Evolutionary conservation across 129 eudicot genomes (phyloP).

Genomic region (Sambucus nigra): DNA sequence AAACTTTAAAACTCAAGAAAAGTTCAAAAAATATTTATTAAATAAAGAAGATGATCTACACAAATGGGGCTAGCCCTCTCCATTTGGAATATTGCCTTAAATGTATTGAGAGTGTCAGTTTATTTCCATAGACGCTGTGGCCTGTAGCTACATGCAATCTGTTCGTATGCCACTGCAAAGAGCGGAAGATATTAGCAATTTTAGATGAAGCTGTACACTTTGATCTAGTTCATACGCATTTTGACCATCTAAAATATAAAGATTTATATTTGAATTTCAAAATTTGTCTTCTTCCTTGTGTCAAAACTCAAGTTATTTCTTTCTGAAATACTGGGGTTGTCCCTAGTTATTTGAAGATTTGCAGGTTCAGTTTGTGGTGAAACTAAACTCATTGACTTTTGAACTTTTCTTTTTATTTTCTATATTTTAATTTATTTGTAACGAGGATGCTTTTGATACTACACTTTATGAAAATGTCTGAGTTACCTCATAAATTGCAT

Average conservation of each 20-base stretch:
- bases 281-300: not conserved
- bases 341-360: not conserved
- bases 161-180: not conserved
- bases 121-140: not conserved
- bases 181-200: not conserved
- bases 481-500: conserved; percentile 10
- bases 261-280: not conserved
- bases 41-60: too few species aligned
- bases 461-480: not conserved
- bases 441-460: not conserved
- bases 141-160: not conserved
- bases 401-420: too few species aligned
- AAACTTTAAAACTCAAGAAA: too few species aligned
- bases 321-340: not conserved
- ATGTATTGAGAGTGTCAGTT: too few species aligned
- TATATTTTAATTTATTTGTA: not conserved
- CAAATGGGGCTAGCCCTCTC: too few species aligned
- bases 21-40: too few species aligned
- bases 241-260: not conserved
- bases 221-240: not conserved
- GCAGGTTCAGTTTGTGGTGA: not conserved
- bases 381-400: too few species aligned
- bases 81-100: too few species aligned
- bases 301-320: not conserved
- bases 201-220: not conserved